A percentile compares a stretch with the other conserved stretches of the same genome.
These are phyloP conservation scores for Blechomonas ayalai DNA, from an alignment of 208 protist genomes.

Conservation along the genomic window DNA sequence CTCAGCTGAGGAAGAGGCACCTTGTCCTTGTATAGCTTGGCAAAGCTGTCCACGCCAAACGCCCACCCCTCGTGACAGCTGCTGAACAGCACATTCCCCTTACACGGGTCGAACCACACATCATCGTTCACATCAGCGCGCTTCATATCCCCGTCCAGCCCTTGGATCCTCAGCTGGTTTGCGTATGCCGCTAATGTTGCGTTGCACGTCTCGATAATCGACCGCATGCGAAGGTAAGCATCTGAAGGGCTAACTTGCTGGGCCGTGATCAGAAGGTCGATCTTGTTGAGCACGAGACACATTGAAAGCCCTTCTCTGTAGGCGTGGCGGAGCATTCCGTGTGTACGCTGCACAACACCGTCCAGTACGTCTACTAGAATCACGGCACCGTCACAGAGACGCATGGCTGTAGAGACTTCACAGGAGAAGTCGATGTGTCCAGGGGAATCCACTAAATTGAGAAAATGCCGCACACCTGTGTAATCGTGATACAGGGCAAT, in stretches of 20 bases:
- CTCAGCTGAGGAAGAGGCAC: constrained; percentile 64
- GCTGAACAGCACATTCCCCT: constrained; percentile 97
- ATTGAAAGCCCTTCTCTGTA: constrained; percentile 93
- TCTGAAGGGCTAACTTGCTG: constrained; percentile 89
- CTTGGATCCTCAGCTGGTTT: constrained; percentile 77
- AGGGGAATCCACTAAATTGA: constrained; percentile 99
- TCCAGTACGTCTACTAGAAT: constrained; percentile 98
- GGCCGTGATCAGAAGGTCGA: constrained; percentile 95
- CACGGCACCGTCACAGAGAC: constrained; percentile 96
- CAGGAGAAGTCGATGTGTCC: constrained; percentile 99
- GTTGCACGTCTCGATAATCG: constrained; percentile 94
- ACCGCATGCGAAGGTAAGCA: constrained; percentile 89
- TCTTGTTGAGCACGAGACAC: constrained; percentile 98
- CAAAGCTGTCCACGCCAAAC: constrained; percentile 88
- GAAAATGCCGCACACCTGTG: constrained; percentile 57
- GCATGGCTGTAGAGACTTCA: constrained; percentile 97
- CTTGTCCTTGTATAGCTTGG: constrained; percentile 87
- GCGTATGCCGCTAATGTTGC: constrained; percentile 74
- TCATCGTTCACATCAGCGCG: constrained; percentile 81
- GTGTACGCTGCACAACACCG: constrained; percentile 95
- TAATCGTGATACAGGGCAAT: constrained; percentile 91
- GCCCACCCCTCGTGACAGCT: constrained; percentile 93
- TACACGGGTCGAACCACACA: constrained; percentile 93
- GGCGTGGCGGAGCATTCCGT: constrained; percentile 94
- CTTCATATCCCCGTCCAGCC: constrained; percentile 71